These are phyloP conservation scores for Batkoa obscura DNA, from an alignment of 371 early-diverging fungal species.

Conservation along the genomic window DNA sequence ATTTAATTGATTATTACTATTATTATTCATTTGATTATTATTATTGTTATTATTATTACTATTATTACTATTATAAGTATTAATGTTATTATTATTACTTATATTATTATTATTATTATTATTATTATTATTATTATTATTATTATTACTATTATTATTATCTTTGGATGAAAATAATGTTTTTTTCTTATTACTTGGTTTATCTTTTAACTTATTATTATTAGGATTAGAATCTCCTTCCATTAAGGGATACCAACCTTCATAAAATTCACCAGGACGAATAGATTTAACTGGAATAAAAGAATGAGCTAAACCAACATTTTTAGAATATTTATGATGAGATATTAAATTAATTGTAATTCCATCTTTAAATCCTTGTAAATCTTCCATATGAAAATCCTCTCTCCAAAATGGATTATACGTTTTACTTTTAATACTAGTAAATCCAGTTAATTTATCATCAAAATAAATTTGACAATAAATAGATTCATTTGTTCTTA, in stretches of 20 bases:
- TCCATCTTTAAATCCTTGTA: conserved; percentile 19
- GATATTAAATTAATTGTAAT: conserved; percentile 21
- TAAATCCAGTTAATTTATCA: neutral
- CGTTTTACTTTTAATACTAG: neutral
- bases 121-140: too few relatives aligned
- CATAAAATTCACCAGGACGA: conserved; percentile 10
- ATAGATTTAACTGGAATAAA: conserved; percentile 14
- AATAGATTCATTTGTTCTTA: neutral
- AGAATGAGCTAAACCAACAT: conserved; percentile 7
- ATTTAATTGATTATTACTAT: conserved; percentile 6
- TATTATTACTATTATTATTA: too few relatives aligned
- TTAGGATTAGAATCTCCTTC: conserved; percentile 15
- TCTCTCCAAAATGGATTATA: neutral
- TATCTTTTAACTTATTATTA: too few relatives aligned
- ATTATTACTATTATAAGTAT: conserved; percentile 9
- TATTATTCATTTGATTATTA: too few relatives aligned
- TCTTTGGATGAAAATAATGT: neutral
- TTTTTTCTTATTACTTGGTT: conserved; percentile 9
- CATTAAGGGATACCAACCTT: conserved; percentile 28
- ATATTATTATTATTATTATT: too few relatives aligned
- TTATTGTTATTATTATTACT: too few relatives aligned
- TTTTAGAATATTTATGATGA: neutral
- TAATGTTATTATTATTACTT: neutral
- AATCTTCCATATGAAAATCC: conserved; percentile 15
- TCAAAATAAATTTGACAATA: neutral